A percentile compares a stretch with the other conserved stretches of the same genome.
phyloP scores from a whole-genome alignment of 305 asterid genomes.

The Fraxinus nigra region DNA sequence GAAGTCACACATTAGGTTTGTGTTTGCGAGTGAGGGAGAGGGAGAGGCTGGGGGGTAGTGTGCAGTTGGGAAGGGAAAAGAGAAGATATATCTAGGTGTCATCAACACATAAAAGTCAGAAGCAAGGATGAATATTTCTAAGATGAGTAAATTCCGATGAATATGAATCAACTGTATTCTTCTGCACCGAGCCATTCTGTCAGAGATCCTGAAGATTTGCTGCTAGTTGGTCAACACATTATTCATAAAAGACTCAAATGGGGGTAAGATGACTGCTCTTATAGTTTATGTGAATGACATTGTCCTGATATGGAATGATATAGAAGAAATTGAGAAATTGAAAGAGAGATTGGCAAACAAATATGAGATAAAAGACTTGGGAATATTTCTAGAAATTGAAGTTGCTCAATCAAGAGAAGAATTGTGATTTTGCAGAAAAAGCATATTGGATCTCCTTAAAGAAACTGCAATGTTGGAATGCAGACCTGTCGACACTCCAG shows the following conservation, averaged over 20 bases:
- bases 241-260: background rate
- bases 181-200: background rate
- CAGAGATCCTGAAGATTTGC: background rate
- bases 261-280: background rate
- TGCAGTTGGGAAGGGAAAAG: background rate
- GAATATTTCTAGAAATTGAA: background rate
- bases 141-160: background rate
- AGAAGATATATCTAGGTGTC: background rate
- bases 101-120: background rate
- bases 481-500: background rate
- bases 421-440: background rate
- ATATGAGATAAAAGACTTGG: background rate
- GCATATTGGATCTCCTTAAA: background rate
- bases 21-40: background rate
- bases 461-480: background rate
- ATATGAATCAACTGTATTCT: background rate
- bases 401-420: background rate
- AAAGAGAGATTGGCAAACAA: background rate
- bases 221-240: background rate
- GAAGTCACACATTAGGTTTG: conserved; percentile 1
- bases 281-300: background rate
- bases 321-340: background rate
- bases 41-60: background rate
- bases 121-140: background rate
- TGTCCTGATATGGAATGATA: background rate